Base-by-base conservation (phyloP, 495 filamentous ascomycete genomes). In the Schizothecium vesticola region DNA sequence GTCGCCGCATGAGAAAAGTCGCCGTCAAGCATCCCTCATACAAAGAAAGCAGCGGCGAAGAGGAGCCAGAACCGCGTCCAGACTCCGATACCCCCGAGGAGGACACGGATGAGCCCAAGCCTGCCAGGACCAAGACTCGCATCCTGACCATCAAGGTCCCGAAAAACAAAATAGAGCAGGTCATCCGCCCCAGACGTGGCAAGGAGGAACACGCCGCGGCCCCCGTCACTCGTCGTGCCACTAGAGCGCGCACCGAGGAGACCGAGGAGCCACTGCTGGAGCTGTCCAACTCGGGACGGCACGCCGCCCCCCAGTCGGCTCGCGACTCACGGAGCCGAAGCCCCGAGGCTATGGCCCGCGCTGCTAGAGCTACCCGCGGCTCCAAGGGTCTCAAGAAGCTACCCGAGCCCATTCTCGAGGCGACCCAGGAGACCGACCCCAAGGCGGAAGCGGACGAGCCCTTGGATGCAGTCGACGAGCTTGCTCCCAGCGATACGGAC, bases 251-350 rank as follows among this genome's bases (percentile, higher is more conserved):
- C 8, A 84, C 82, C 10, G 82, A 80, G 55, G 83, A 84, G 62
- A 71, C 71, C 1, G 81, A 83, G 55, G 80, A 80, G 56, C 75
- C 77, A 9, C 66, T 83, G 16, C 26, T 83, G 2, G 81, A 84
- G 64, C 80, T 96, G 33, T 89, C 92, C 0, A 89, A 88, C 72
- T 96, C 92, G 3, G 93, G 93, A 13, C 86, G 84, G 72, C 91
- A 96, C 75, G 86, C 88, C 2, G 43, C 43, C 16, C 43, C 43
- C 16, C 80, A 88, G 29, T 80, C 84, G 29, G 86, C 85, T 16
- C 67, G 78, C 57, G 72, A 66, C 28, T 79, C 81, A 9, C 74
- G 74, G 56, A 92, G 91, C 13, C 83, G 76, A 55, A 92, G 86
- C 69, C 93, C 92, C 2, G 91, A 93, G 70, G 72, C 81, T 31